These are phyloP conservation scores for Cicer yamashitae DNA, from an alignment of 306 rosid genomes.

Conservation along the genomic window DNA sequence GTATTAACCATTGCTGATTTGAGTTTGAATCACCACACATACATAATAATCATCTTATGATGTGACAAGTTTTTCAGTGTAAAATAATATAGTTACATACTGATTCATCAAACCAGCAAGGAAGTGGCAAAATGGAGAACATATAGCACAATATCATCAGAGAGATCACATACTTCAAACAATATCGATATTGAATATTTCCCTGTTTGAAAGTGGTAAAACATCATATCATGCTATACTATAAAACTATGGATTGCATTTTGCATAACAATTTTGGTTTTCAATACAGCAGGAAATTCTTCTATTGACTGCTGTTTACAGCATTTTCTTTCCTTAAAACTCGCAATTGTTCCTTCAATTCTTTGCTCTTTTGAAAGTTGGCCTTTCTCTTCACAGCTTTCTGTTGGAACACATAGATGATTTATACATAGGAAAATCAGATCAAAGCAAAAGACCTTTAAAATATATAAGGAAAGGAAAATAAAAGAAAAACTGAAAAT, in stretches of 20 bases:
- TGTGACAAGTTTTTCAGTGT: background rate
- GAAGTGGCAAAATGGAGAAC: conserved; percentile 2
- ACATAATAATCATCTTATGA: background rate
- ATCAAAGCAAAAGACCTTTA: conserved; percentile 4
- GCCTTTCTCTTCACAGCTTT: conserved; percentile 96
- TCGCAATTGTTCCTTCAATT: conserved; percentile 69
- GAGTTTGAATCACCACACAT: background rate
- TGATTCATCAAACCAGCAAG: conserved; percentile 22
- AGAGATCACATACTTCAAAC: conserved; percentile 1
- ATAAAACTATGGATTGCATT: conserved; percentile 13
- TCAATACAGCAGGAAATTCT: conserved; percentile 33
- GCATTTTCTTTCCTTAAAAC: conserved; percentile 75
- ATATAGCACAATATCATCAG: background rate
- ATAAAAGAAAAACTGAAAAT: background rate
- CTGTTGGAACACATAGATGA: conserved; percentile 48
- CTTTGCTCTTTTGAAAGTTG: conserved; percentile 89
- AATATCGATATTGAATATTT: conserved; percentile 4
- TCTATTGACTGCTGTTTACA: conserved; percentile 53
- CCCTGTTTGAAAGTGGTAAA: conserved; percentile 16
- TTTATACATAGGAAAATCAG: background rate
- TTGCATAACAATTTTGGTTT: conserved; percentile 9
- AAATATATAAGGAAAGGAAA: background rate
- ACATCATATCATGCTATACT: background rate
- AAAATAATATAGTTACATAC: conserved; percentile 14
- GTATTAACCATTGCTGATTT: background rate